Base-by-base conservation (phyloP, 2,329 filamentous ascomycete genomes). In the Fonsecaea pedrosoi region DNA sequence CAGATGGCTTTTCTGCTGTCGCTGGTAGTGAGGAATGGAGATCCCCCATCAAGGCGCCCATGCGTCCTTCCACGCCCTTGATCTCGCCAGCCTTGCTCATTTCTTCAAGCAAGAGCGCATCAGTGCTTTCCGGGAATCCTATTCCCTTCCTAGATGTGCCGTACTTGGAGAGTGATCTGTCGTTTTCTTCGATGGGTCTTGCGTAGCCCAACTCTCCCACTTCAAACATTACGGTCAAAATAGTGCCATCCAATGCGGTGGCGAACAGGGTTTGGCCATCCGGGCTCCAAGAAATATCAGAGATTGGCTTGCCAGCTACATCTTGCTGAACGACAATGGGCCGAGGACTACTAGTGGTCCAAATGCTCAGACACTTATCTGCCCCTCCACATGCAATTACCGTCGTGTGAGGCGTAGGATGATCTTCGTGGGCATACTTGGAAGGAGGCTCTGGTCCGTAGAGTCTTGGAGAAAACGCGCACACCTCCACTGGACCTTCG, bases 1-100 rank as follows among this genome's bases (percentile, higher is more conserved):
- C 45, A 12, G 30, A 40, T 40, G 48, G 56, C 12, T 34, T 54
- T 42, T 61, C 59, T 15, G 60, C 34, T 54, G 60, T 59, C 30
- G 64, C 54, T 38, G 87, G 87, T 3, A 81, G 3, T 12, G 85
- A 78, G 2, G 85, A 81, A 60, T 84, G 84, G 18, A 86, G 85
- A 75, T 97, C 94, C 5, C 94, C 94, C 95, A 99, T 99, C 42
- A 99, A 81, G n/a, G 94, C 94, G 12, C 95, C 95, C 95, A 99
- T 99, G 71, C 94, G 88, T 1, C 93, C 95, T 79, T 99, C 92
- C 0, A 94, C 94, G 4, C 91, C 94, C 70, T 90, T 92, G 37
- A 94, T 86, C 77, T 99, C 95, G 25, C 91, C 94, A 53, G 90
- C 93, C 76, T 96, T 97, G 80, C 93, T 97, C 76, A 90, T 90